Evolutionary conservation across 345 rosid species (phyloP).

Genomic region (Melaleuca alternifolia): DNA sequence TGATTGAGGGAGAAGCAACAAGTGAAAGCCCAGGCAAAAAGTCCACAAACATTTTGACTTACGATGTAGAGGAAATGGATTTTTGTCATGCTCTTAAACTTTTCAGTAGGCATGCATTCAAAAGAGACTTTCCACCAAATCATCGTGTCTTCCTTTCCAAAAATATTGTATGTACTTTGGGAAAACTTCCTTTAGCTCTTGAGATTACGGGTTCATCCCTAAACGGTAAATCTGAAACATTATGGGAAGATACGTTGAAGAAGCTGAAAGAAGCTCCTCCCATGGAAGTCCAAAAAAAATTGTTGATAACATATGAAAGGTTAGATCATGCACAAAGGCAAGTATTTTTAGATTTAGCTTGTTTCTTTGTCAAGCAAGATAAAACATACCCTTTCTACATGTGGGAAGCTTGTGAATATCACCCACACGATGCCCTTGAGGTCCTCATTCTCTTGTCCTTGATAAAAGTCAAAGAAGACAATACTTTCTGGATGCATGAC

Average conservation of each 20-base stretch:
- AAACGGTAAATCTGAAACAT: rapidly evolving
- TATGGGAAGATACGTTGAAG: background rate
- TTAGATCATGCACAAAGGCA: background rate
- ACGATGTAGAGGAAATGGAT: background rate
- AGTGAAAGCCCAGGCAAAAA: background rate
- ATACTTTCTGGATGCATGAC: background rate
- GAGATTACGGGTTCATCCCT: background rate
- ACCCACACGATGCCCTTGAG: background rate
- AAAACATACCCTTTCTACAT: background rate
- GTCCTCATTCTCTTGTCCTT: background rate
- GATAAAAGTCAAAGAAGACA: background rate
- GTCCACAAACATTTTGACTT: background rate
- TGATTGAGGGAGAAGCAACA: too few relatives aligned
- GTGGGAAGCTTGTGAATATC: background rate
- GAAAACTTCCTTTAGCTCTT: background rate
- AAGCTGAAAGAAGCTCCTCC: background rate
- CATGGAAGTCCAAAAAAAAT: background rate
- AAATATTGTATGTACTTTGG: background rate
- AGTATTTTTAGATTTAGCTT: background rate
- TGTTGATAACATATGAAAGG: background rate
- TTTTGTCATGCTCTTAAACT: background rate
- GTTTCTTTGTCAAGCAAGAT: background rate
- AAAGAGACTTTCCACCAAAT: background rate
- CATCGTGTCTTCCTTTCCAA: background rate
- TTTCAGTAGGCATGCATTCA: background rate